Percentiles rank a stretch among this genome's conserved stretches.
phyloP scores from a whole-genome alignment of 345 rosid species.

The Eucalyptus coolabah region DNA sequence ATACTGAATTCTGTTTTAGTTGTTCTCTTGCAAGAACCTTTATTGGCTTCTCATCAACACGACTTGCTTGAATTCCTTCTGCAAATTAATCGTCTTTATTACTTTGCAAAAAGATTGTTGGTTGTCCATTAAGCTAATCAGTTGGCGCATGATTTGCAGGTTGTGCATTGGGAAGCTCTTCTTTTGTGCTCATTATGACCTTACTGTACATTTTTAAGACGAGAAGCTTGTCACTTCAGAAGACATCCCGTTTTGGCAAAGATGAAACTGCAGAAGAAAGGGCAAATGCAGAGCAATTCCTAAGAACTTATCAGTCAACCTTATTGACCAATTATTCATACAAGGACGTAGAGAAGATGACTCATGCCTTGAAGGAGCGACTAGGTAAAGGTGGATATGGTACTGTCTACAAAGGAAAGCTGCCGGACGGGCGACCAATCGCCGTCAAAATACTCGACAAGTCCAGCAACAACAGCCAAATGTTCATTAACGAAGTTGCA shows the following conservation, averaged over 20 bases:
- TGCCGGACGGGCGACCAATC: background rate
- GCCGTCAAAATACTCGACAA: slow-evolving; percentile 4
- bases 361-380: slow-evolving; percentile 1
- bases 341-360: slow-evolving; percentile 10
- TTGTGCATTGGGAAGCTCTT: slow-evolving; percentile 8
- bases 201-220: background rate
- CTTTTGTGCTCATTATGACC: background rate
- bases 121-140: background rate
- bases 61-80: background rate
- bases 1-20: background rate
- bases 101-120: background rate
- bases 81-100: background rate
- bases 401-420: slow-evolving; percentile 5
- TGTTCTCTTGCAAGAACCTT: background rate
- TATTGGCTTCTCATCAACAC: background rate
- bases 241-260: background rate
- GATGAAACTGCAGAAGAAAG: slow-evolving; percentile 1
- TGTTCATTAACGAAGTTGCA: slow-evolving; percentile 7
- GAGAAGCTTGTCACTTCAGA: background rate
- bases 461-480: background rate
- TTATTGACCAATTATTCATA: slow-evolving; percentile 4
- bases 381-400: slow-evolving; percentile 13
- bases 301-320: slow-evolving; percentile 9
- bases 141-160: background rate
- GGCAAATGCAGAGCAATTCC: slow-evolving; percentile 6